Evolutionary conservation across 1,139 yeast genomes (phyloP).

Genomic region (Debaryomyces coudertii): DNA sequence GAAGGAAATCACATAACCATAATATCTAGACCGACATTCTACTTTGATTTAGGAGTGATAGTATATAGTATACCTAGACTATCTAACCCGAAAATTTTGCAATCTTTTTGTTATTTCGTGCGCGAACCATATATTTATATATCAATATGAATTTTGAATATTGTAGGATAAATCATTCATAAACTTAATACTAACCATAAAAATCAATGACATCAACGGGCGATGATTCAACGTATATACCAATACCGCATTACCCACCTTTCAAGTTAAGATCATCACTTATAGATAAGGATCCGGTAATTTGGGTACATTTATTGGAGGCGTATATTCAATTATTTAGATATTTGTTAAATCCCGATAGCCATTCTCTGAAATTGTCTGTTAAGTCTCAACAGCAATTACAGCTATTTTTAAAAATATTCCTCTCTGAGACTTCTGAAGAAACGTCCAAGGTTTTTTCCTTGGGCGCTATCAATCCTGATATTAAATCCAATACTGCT

Average conservation of each 20-base stretch:
- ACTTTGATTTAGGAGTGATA: no score
- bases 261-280: constrained; percentile 70
- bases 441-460: constrained; percentile 65
- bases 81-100: not conserved
- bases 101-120: constrained; percentile 1
- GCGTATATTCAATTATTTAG: constrained; percentile 58
- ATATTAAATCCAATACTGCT: constrained; percentile 57
- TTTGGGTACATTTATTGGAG: constrained; percentile 73
- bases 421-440: constrained; percentile 59
- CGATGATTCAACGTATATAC: constrained; percentile 34
- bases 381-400: constrained; percentile 62
- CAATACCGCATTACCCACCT: constrained; percentile 74
- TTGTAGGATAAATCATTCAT: not conserved
- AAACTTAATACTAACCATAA: not conserved
- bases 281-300: constrained; percentile 80
- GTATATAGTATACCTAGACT: no score
- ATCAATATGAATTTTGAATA: not conserved
- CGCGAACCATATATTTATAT: not conserved
- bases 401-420: constrained; percentile 56
- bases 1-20: no score
- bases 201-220: constrained; percentile 17
- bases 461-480: constrained; percentile 70
- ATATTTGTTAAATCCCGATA: constrained; percentile 42
- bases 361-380: constrained; percentile 35
- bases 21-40: no score